Percentiles rank a stretch among this genome's conserved stretches.
Evolutionary conservation across 176 grass and related monocot species (phyloP).

Genomic region (Aegilops umbellulata): DNA sequence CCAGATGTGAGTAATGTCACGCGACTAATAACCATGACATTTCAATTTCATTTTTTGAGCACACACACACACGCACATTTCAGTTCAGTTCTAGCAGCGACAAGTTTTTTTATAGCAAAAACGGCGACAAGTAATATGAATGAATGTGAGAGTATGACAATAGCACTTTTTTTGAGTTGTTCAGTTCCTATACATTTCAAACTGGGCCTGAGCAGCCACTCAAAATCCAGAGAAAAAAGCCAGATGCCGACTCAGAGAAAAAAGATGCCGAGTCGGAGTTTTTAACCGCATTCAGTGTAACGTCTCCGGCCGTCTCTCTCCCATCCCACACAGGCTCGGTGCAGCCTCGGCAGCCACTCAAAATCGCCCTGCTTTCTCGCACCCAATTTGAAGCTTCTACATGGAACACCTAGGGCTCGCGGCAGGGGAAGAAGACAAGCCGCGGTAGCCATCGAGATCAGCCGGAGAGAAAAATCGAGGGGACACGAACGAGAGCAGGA

Average conservation of each 20-base stretch:
- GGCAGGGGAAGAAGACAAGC: constrained; percentile 3
- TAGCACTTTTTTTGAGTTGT: no score
- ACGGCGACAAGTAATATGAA: no score
- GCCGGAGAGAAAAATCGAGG: not conserved
- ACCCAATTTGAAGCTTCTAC: constrained; percentile 36
- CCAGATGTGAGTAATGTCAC: no score
- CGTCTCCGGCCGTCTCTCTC: constrained; percentile 8
- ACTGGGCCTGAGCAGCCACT: no score
- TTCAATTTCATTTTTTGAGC: no score
- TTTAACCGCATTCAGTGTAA: not conserved
- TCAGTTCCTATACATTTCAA: no score
- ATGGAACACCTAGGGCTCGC: constrained; percentile 23
- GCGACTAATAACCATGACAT: no score
- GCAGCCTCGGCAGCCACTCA: constrained; percentile 57
- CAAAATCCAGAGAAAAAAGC: no score
- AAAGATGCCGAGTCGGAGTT: not conserved
- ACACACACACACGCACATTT: no score
- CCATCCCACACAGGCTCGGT: constrained; percentile 17
- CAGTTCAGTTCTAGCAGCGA: no score
- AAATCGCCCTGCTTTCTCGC: constrained; percentile 33
- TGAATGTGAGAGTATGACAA: no score
- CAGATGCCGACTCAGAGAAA: not conserved
- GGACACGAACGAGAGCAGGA: not conserved
- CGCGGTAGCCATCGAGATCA: not conserved
- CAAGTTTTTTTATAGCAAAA: no score